Percentiles rank a stretch among this genome's conserved stretches.
phyloP scores from a whole-genome alignment of 139 green algal species.

The Picochlorum sp. region DNA sequence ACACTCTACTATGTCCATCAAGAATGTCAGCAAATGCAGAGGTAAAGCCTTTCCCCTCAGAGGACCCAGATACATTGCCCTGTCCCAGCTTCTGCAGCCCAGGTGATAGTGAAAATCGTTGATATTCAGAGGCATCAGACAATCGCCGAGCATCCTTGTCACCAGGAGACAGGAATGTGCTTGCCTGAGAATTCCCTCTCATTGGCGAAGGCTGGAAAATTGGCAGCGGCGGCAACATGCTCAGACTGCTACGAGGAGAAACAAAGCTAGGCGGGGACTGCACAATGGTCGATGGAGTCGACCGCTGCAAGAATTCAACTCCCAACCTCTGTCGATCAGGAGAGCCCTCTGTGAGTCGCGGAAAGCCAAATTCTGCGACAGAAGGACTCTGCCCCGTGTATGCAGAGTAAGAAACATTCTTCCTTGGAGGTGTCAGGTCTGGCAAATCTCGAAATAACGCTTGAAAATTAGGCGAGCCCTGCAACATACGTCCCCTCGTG shows the following conservation, averaged over 20 bases:
- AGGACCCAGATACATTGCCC: not conserved
- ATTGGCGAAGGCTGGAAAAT: slow-evolving; percentile 17
- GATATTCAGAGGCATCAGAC: not conserved
- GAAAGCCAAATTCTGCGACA: slow-evolving; percentile 9
- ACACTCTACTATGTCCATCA: slow-evolving; percentile 5
- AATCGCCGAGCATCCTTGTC: not conserved
- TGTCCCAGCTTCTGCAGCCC: too few relatives aligned
- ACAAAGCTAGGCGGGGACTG: too few relatives aligned
- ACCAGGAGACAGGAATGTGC: slow-evolving; percentile 6
- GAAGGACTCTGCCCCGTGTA: slow-evolving; percentile 3
- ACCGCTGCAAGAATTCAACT: not conserved
- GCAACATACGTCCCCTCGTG: not conserved
- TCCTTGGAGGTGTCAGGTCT: slow-evolving; percentile 6
- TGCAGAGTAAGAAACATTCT: slow-evolving; percentile 2
- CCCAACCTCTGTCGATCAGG: not conserved
- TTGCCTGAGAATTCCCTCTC: not conserved
- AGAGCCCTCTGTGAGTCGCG: not conserved
- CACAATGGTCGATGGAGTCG: not conserved
- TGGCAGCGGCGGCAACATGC: slow-evolving; percentile 2
- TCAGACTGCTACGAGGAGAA: too few relatives aligned
- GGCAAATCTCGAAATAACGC: slow-evolving; percentile 3
- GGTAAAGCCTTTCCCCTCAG: slow-evolving; percentile 3
- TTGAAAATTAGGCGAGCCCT: slow-evolving; percentile 8
- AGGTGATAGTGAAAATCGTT: slow-evolving; percentile 9
- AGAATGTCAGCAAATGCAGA: slow-evolving; percentile 25